Conservation (phyloP, 257 asterid genomes). For the Solanum etuberosum region DNA sequence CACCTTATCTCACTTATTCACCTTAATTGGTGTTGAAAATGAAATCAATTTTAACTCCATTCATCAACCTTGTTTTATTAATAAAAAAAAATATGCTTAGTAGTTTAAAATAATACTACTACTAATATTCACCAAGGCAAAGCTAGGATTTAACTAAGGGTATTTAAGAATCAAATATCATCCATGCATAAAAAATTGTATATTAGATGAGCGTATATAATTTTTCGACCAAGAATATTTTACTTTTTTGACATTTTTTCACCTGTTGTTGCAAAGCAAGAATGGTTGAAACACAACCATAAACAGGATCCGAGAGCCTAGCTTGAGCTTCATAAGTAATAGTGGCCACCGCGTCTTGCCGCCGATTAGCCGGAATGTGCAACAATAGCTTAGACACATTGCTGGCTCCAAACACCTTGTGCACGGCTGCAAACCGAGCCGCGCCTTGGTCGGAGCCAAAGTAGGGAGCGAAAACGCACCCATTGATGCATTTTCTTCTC, state of each 20-base stretch:
- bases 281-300: conserved; percentile 79
- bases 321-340: conserved; percentile 88
- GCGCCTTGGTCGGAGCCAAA: conserved; percentile 80
- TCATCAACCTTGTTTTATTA: not conserved
- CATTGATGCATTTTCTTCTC: conserved; percentile 77
- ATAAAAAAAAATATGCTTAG: not conserved
- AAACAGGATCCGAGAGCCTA: conserved; percentile 77
- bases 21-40: not conserved
- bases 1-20: not conserved
- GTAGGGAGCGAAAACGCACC: conserved; percentile 80
- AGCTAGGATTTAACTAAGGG: not conserved
- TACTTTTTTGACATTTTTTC: not conserved
- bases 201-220: not conserved
- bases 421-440: conserved; percentile 86
- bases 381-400: conserved; percentile 69
- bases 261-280: conserved; percentile 86
- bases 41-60: not conserved
- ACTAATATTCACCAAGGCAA: not conserved
- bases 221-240: not conserved
- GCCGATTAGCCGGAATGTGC: conserved; percentile 53
- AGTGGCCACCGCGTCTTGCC: conserved; percentile 73
- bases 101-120: not conserved
- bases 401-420: conserved; percentile 87
- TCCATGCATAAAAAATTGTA: not conserved
- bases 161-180: not conserved